Percentiles rank a stretch among this genome's conserved stretches.
Conservation (phyloP, 495 filamentous ascomycete species). For the Lasiosphaeris hirsuta region DNA sequence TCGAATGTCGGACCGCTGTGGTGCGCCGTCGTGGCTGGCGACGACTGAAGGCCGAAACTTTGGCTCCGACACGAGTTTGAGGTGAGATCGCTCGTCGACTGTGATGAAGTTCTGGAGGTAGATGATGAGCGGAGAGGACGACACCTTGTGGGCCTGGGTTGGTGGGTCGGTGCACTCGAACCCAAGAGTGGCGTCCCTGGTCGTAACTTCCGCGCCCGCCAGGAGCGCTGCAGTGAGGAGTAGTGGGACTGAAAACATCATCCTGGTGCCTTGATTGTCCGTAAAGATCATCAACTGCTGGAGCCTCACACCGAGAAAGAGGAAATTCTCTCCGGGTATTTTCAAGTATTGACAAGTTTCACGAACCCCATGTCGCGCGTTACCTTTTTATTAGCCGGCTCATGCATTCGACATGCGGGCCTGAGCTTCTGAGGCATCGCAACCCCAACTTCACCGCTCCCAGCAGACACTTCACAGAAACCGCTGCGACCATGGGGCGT, state of each 20-base stretch:
- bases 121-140: conserved; percentile 49
- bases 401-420: not conserved
- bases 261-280: not conserved
- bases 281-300: too few species aligned
- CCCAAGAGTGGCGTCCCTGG: conserved; percentile 2
- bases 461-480: not conserved
- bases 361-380: too few species aligned
- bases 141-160: conserved; percentile 45
- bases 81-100: conserved; percentile 31
- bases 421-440: not conserved
- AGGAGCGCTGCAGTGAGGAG: conserved; percentile 7
- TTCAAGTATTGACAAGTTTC: too few species aligned
- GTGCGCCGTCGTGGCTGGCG: conserved; percentile 28
- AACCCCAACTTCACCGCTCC: not conserved
- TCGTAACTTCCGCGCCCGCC: not conserved
- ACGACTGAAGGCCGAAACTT: conserved; percentile 35
- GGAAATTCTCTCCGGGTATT: too few species aligned
- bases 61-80: conserved; percentile 36
- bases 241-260: not conserved
- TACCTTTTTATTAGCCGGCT: conserved; percentile 4
- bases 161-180: conserved; percentile 28
- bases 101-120: conserved; percentile 48
- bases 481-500: too few species aligned
- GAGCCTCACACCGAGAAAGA: too few species aligned
- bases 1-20: conserved; percentile 30